These are phyloP conservation scores for Lactarius sanguifluus DNA, from an alignment of 768 basidiomycete genomes.

Conservation along the genomic window DNA sequence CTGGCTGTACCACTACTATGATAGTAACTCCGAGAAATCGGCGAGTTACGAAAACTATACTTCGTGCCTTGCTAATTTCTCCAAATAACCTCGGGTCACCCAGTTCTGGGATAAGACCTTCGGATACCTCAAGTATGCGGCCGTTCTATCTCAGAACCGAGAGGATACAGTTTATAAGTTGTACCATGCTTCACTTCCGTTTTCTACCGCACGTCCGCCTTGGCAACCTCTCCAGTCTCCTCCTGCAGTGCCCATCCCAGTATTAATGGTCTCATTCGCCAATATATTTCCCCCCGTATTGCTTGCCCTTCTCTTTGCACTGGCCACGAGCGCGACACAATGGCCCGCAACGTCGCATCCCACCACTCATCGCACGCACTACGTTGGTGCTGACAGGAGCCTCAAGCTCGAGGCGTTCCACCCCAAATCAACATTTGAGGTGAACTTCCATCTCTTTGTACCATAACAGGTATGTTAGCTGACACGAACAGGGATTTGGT, in stretches of 20 bases:
- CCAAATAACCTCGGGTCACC: too few species aligned
- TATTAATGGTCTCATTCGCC: constrained; percentile 28
- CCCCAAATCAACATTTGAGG: constrained; percentile 34
- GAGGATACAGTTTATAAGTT: not conserved
- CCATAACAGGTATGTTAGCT: not conserved
- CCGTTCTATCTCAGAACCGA: too few species aligned
- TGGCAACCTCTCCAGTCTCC: not conserved
- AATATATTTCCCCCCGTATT: constrained; percentile 30
- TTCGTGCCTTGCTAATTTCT: too few species aligned
- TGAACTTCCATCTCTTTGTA: constrained; percentile 5
- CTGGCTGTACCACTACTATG: too few species aligned
- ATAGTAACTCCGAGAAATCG: too few species aligned
- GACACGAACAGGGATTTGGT: constrained; percentile 31
- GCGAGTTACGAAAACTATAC: too few species aligned
- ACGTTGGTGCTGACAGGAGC: constrained; percentile 21
- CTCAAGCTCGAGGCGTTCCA: constrained; percentile 33
- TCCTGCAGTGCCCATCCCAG: not conserved
- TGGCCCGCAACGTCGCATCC: constrained; percentile 28
- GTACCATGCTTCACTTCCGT: too few species aligned
- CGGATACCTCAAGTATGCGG: too few species aligned
- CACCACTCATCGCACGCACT: constrained; percentile 31
- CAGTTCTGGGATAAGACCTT: too few species aligned
- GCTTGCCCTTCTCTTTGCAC: constrained; percentile 31
- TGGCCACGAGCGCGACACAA: constrained; percentile 30
- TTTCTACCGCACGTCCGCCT: not conserved